These are phyloP conservation scores for Tetracentron sinense DNA, from an alignment of 164 flowering plant species.

Conservation along the genomic window DNA sequence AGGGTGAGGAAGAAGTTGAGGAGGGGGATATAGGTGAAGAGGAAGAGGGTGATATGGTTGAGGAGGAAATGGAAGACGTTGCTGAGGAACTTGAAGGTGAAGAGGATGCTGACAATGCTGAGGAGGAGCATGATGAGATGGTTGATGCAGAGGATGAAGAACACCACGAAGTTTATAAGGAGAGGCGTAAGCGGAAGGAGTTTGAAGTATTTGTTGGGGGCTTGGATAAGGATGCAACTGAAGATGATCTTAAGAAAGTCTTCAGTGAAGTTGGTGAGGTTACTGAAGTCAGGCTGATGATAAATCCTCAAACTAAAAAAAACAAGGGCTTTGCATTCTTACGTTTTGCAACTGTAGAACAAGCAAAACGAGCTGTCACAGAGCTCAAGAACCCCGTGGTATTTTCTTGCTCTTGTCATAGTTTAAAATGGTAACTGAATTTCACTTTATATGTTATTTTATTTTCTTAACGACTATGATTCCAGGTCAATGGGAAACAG, in stretches of 20 bases:
- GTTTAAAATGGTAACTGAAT: constrained; percentile 10
- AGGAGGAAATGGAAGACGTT: constrained; percentile 44
- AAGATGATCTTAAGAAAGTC: constrained; percentile 74
- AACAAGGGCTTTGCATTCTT: constrained; percentile 97
- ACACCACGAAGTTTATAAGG: constrained; percentile 79
- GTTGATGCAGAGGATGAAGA: constrained; percentile 67
- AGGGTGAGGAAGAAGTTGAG: constrained; percentile 45
- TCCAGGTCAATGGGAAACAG: constrained; percentile 84
- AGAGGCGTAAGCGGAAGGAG: constrained; percentile 94
- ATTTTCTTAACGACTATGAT: constrained; percentile 18
- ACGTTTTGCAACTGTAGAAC: constrained; percentile 91
- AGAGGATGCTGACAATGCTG: constrained; percentile 29
- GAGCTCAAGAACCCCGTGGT: constrained; percentile 86
- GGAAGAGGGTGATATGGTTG: constrained; percentile 48
- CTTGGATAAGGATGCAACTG: constrained; percentile 88
- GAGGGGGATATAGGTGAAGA: constrained; percentile 56
- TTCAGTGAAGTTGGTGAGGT: constrained; percentile 79
- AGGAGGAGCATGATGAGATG: constrained; percentile 36
- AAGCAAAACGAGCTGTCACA: constrained; percentile 79
- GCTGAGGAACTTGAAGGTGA: constrained; percentile 54
- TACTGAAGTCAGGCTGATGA: constrained; percentile 86
- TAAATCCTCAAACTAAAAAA: constrained; percentile 88
- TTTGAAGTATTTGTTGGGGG: constrained; percentile 98
- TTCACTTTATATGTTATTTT: neutral
- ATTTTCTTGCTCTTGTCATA: constrained; percentile 21